Evolutionary conservation across 768 basidiomycete species (phyloP).

Genomic region (Cyathus striatus): DNA sequence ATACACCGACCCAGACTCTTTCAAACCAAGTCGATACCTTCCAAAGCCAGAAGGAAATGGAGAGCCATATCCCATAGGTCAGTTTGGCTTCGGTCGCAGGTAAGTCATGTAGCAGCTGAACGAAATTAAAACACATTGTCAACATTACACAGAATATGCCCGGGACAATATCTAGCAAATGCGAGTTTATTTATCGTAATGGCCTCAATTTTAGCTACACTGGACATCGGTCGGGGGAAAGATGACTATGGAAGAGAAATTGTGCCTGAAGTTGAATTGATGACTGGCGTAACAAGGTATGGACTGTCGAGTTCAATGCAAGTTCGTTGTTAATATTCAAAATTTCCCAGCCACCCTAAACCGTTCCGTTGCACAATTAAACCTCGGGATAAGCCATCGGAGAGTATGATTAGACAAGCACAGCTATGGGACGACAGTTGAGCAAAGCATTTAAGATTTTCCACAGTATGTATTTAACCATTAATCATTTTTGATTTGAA

Average conservation of each 20-base stretch:
- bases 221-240: slow-evolving; percentile 10
- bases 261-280: slow-evolving; percentile 3
- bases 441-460: no score
- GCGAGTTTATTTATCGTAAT: slow-evolving; percentile 11
- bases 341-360: slow-evolving; percentile 2
- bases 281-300: slow-evolving; percentile 2
- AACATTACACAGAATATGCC: slow-evolving; percentile 14
- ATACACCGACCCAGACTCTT: slow-evolving; percentile 14
- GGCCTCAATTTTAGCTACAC: slow-evolving; percentile 12
- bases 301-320: background rate
- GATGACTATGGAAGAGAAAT: slow-evolving; percentile 13
- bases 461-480: no score
- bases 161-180: slow-evolving; percentile 16
- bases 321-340: background rate
- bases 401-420: no score
- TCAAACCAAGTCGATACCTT: slow-evolving; percentile 21
- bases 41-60: slow-evolving; percentile 7
- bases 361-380: slow-evolving; percentile 1
- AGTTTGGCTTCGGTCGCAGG: slow-evolving; percentile 19
- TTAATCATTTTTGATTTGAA: no score
- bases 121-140: background rate
- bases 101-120: background rate
- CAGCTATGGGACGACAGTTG: no score
- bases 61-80: slow-evolving; percentile 11
- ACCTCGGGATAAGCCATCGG: background rate